Percentiles rank a stretch among this genome's conserved stretches.
Conservation (phyloP, 495 filamentous ascomycete genomes). For the Podospora pseudocomata region DNA sequence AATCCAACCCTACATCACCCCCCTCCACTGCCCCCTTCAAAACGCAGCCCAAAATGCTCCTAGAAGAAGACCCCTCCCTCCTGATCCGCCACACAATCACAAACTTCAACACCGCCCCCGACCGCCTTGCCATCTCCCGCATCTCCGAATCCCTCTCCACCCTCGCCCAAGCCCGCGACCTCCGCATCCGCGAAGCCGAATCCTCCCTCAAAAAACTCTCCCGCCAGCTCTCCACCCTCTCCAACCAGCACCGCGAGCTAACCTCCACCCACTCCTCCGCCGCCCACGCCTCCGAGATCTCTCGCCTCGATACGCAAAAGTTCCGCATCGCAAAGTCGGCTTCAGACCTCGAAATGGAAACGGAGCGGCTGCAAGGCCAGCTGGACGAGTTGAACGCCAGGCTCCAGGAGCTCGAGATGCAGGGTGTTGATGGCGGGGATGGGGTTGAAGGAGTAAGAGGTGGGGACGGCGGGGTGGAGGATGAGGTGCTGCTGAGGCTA, state of each 20-base stretch:
- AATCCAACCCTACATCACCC: background rate
- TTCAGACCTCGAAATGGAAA: conserved; percentile 85
- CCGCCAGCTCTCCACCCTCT: conserved; percentile 65
- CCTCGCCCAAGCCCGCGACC: conserved; percentile 71
- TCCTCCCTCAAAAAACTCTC: conserved; percentile 67
- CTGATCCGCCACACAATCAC: conserved; percentile 85
- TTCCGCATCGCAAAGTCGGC: conserved; percentile 89
- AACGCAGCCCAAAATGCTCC: conserved; percentile 66
- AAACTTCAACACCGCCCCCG: conserved; percentile 91
- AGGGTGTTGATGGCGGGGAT: conserved; percentile 64
- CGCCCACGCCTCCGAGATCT: conserved; percentile 74
- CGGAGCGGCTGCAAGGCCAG: conserved; percentile 79
- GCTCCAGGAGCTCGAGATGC: conserved; percentile 77
- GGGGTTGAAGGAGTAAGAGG: conserved; percentile 21
- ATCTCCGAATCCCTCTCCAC: conserved; percentile 78
- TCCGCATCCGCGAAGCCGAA: conserved; percentile 70
- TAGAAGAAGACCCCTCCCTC: conserved; percentile 90
- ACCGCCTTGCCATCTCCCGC: conserved; percentile 80
- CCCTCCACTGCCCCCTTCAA: background rate
- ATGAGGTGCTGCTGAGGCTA: conserved; percentile 64
- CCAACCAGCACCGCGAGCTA: conserved; percentile 66
- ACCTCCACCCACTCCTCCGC: conserved; percentile 65
- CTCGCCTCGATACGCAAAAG: conserved; percentile 86
- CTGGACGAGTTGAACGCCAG: conserved; percentile 69
- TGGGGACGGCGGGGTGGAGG: conserved; percentile 37